Conservation (phyloP, 495 filamentous ascomycete genomes). For the Daldinia concentrica region DNA sequence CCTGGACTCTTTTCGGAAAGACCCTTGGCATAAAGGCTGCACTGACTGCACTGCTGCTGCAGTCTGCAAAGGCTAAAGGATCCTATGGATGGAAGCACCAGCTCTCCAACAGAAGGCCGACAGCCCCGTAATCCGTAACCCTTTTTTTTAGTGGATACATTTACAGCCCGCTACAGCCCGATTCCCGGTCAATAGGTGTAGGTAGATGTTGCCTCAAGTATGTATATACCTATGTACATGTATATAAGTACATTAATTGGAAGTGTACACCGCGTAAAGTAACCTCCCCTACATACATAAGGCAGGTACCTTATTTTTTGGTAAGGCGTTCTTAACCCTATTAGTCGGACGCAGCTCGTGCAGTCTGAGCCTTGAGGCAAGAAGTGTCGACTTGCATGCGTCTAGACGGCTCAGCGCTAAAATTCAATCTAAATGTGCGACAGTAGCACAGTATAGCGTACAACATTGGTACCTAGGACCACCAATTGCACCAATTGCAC, state of each 20-base stretch:
- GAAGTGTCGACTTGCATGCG: slow-evolving; percentile 32
- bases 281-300: neutral
- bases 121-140: slow-evolving; percentile 21
- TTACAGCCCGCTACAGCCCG: neutral
- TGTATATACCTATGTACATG: neutral
- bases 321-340: slow-evolving; percentile 14
- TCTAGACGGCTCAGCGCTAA: slow-evolving; percentile 37
- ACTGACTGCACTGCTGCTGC: neutral
- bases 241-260: neutral
- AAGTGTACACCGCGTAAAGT: neutral
- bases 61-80: slow-evolving; percentile 28
- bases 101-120: slow-evolving; percentile 8
- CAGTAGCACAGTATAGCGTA: slow-evolving; percentile 19
- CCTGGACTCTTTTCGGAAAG: slow-evolving; percentile 40
- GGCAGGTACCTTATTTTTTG: slow-evolving; percentile 11
- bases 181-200: no score
- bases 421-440: slow-evolving; percentile 39
- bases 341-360: slow-evolving; percentile 18
- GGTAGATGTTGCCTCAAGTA: neutral
- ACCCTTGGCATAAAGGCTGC: slow-evolving; percentile 35
- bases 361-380: slow-evolving; percentile 21
- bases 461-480: slow-evolving; percentile 7
- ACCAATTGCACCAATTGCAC: neutral
- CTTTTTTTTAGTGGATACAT: slow-evolving; percentile 23
- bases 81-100: neutral